phyloP scores from a whole-genome alignment of 768 basidiomycete genomes.

The Xerocomus brunneocitrinus region DNA sequence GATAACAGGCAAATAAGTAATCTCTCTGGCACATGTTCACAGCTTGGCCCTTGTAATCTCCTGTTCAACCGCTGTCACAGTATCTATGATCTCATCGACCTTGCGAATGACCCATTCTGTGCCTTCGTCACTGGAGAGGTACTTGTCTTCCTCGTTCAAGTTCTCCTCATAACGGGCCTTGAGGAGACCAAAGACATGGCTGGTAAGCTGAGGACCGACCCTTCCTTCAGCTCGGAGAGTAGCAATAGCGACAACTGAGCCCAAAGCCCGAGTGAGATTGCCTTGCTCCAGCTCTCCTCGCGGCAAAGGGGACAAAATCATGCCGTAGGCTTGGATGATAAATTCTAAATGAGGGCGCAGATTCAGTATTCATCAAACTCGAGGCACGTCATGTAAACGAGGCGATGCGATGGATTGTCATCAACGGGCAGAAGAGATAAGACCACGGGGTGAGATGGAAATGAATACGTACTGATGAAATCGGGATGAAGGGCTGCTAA shows the following conservation, averaged over 20 bases:
- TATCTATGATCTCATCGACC: constrained; percentile 76
- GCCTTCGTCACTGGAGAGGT: constrained; percentile 82
- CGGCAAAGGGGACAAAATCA: constrained; percentile 71
- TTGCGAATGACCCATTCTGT: constrained; percentile 85
- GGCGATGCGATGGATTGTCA: constrained; percentile 30
- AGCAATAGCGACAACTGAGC: constrained; percentile 81
- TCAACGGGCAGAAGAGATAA: constrained; percentile 26
- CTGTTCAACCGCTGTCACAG: constrained; percentile 48
- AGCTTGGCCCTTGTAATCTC: constrained; percentile 53
- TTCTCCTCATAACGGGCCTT: constrained; percentile 67
- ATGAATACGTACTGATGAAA: constrained; percentile 73
- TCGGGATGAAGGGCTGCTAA: constrained; percentile 87
- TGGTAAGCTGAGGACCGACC: constrained; percentile 82
- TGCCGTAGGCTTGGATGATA: constrained; percentile 83
- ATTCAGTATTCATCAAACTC: constrained; percentile 29
- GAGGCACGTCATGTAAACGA: constrained; percentile 29
- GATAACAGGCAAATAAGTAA: constrained; percentile 28
- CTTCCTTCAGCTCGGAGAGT: constrained; percentile 80
- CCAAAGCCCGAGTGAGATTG: constrained; percentile 78
- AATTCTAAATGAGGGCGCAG: constrained; percentile 50
- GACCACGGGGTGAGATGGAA: constrained; percentile 31
- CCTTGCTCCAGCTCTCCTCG: constrained; percentile 67
- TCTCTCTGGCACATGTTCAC: constrained; percentile 34
- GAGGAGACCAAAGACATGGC: constrained; percentile 86
- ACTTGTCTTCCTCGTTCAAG: constrained; percentile 66